These are phyloP conservation scores for Fusarium robinianum DNA, from an alignment of 2,329 filamentous ascomycete genomes.

Conservation along the genomic window DNA sequence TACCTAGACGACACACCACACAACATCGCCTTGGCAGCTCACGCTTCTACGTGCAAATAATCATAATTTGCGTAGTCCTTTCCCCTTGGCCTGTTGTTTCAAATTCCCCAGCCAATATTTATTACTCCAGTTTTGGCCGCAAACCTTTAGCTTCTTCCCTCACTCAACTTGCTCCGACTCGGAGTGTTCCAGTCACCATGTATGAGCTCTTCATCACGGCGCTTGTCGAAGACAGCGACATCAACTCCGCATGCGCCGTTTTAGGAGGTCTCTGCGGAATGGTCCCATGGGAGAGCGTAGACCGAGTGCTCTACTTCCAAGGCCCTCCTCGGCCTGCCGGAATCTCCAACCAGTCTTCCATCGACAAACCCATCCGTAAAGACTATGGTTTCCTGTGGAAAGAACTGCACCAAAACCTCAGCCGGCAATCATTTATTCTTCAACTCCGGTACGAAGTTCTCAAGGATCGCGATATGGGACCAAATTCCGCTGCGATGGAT, in stretches of 20 bases:
- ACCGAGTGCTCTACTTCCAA: conserved; percentile 59
- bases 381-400: conserved; percentile 52
- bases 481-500: conserved; percentile 39
- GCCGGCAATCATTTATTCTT: conserved; percentile 61
- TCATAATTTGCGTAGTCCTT: too few species aligned
- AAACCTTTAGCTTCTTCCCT: not conserved
- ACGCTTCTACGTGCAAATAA: too few species aligned
- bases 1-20: too few species aligned
- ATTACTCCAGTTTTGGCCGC: too few species aligned
- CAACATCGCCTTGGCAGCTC: too few species aligned
- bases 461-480: conserved; percentile 53
- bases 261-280: conserved; percentile 63
- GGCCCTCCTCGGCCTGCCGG: conserved; percentile 52
- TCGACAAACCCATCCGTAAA: conserved; percentile 46
- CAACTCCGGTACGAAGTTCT: conserved; percentile 60
- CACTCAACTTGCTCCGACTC: not conserved
- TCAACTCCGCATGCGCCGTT: conserved; percentile 55
- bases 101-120: too few species aligned
- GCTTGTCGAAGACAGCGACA: conserved; percentile 54
- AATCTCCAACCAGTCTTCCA: conserved; percentile 48
- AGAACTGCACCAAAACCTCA: conserved; percentile 58
- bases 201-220: conserved; percentile 64
- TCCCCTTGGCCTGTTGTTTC: too few species aligned
- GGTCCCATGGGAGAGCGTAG: conserved; percentile 53
- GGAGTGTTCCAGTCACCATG: conserved; percentile 44